phyloP scores from a whole-genome alignment of 306 rosid species.

The Gastrolobium villosum region DNA sequence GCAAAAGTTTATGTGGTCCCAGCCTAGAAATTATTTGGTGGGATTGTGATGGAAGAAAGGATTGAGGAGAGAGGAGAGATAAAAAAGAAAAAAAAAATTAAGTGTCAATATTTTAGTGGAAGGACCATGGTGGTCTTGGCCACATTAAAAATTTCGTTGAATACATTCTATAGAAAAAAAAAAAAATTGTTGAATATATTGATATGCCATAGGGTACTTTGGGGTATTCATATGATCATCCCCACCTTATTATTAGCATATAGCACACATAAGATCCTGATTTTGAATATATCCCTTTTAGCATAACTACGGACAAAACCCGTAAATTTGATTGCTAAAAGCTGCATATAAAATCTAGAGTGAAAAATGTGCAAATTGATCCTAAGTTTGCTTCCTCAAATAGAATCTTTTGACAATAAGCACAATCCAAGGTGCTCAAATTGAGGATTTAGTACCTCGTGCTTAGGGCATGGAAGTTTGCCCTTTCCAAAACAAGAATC shows the following conservation, averaged over 20 bases:
- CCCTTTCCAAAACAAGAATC: constrained; percentile 36
- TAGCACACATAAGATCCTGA: background rate
- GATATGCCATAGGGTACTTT: background rate
- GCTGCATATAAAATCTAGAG: background rate
- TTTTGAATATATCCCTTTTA: background rate
- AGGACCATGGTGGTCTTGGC: too few relatives aligned
- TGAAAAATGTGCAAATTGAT: constrained; percentile 17
- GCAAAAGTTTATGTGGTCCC: too few relatives aligned
- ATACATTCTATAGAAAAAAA: background rate
- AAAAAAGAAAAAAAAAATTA: too few relatives aligned
- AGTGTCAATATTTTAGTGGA: too few relatives aligned
- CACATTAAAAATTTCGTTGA: too few relatives aligned
- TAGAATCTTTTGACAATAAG: constrained; percentile 28
- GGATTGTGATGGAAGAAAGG: too few relatives aligned
- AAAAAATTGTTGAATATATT: background rate
- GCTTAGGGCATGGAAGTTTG: constrained; percentile 1
- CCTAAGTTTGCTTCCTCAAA: constrained; percentile 11
- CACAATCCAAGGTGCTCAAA: constrained; percentile 31
- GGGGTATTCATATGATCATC: background rate
- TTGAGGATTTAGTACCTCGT: constrained; percentile 46
- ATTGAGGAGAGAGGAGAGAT: too few relatives aligned
- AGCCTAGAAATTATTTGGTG: too few relatives aligned
- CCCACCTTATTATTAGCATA: constrained; percentile 5
- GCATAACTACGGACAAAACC: background rate
- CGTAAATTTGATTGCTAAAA: constrained; percentile 27